Conservation (phyloP, 2,329 filamentous ascomycete genomes). For the Aspergillus nomiae region DNA sequence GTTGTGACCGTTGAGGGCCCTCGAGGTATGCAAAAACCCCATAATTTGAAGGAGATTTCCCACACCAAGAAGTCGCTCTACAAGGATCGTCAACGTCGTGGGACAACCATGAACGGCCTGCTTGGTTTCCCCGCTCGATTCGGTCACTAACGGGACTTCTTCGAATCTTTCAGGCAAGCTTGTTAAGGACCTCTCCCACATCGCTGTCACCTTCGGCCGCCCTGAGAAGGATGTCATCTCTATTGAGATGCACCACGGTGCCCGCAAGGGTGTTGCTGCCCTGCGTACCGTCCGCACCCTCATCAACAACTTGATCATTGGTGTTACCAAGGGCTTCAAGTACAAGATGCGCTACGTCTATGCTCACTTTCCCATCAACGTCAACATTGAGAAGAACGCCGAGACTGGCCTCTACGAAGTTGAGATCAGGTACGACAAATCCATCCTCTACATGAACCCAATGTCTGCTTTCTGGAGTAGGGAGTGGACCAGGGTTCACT, state of each 20-base stretch:
- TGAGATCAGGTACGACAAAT: conserved; percentile 84
- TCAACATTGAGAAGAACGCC: conserved; percentile 95
- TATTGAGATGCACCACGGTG: conserved; percentile 98
- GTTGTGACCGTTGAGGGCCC: conserved; percentile 96
- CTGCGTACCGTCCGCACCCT: conserved; percentile 97
- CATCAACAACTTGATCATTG: conserved; percentile 98
- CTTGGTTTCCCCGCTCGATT: not conserved
- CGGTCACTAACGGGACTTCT: conserved; percentile 3
- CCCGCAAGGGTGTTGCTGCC: conserved; percentile 95
- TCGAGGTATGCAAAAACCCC: conserved; percentile 65
- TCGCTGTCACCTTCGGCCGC: conserved; percentile 92
- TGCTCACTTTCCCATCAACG: conserved; percentile 99
- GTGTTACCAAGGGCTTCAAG: conserved; percentile 98
- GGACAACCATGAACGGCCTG: not conserved
- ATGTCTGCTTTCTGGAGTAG: not conserved
- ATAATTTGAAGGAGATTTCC: not conserved
- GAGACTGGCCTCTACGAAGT: conserved; percentile 88
- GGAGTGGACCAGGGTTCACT: not conserved
- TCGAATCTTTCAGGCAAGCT: conserved; percentile 71
- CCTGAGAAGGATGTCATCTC: conserved; percentile 84
- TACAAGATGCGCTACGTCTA: conserved; percentile 99
- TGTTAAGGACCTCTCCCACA: conserved; percentile 91
- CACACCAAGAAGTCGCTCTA: not conserved
- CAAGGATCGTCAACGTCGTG: not conserved
- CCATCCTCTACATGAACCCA: not conserved